These are phyloP conservation scores for Tubosaeta sp. DNA, from an alignment of 768 basidiomycete species.

Conservation along the genomic window DNA sequence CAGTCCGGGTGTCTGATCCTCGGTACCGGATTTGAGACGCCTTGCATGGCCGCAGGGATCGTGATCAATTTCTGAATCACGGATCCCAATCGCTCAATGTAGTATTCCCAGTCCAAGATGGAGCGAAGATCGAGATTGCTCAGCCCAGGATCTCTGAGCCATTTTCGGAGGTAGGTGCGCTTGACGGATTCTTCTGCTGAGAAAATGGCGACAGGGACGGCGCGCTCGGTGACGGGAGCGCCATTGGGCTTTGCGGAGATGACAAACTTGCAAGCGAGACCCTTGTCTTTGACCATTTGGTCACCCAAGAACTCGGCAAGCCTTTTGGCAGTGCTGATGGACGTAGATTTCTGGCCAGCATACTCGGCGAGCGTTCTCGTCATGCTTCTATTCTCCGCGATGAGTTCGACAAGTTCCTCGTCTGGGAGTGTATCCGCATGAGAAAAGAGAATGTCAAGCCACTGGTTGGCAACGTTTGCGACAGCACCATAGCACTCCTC, in stretches of 20 bases:
- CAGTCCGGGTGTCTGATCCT: slow-evolving; percentile 96
- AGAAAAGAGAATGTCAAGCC: slow-evolving; percentile 93
- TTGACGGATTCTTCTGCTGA: slow-evolving; percentile 92
- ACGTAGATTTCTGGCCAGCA: slow-evolving; percentile 94
- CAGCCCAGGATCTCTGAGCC: slow-evolving; percentile 92
- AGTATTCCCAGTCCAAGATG: slow-evolving; percentile 97
- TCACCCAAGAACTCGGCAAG: slow-evolving; percentile 96
- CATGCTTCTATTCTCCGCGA: slow-evolving; percentile 99
- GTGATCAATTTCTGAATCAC: slow-evolving; percentile 99
- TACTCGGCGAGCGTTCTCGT: slow-evolving; percentile 95
- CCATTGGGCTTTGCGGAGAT: slow-evolving; percentile 92
- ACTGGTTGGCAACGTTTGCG: slow-evolving; percentile 89
- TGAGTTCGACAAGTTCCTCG: slow-evolving; percentile 94
- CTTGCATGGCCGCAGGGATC: slow-evolving; percentile 98
- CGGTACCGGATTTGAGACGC: slow-evolving; percentile 93
- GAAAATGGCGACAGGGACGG: slow-evolving; percentile 96
- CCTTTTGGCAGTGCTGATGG: slow-evolving; percentile 92
- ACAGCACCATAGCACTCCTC: slow-evolving; percentile 96
- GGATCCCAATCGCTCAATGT: slow-evolving; percentile 94
- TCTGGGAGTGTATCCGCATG: slow-evolving; percentile 81
- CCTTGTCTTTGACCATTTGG: slow-evolving; percentile 99
- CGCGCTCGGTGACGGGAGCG: slow-evolving; percentile 94
- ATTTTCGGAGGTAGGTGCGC: slow-evolving; percentile 85
- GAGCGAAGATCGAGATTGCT: slow-evolving; percentile 86
- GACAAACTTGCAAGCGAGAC: slow-evolving; percentile 97